A percentile compares a stretch with the other conserved stretches of the same genome.
Evolutionary conservation across 345 rosid genomes (phyloP).

Genomic region (Barbarea vulgaris): DNA sequence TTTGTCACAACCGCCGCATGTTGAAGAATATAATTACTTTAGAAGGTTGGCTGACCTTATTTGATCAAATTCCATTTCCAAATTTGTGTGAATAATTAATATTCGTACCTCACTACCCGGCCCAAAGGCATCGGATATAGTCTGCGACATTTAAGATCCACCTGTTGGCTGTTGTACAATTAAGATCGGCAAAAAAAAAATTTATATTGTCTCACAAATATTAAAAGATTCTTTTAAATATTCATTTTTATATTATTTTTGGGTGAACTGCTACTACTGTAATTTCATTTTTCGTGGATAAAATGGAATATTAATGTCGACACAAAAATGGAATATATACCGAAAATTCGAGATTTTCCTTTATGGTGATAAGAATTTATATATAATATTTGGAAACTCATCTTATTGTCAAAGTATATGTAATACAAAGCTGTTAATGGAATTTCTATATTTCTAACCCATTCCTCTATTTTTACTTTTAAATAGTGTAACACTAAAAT

Average conservation of each 20-base stretch:
- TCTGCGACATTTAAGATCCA: slow-evolving; percentile 1
- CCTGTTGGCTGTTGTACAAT: too few relatives aligned
- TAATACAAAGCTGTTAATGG: not conserved
- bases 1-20: slow-evolving; percentile 2
- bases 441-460: too few relatives aligned
- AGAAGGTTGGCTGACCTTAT: slow-evolving; percentile 22
- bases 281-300: not conserved
- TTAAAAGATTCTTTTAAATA: not conserved
- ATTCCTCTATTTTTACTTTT: too few relatives aligned
- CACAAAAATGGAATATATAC: not conserved
- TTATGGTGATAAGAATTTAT: not conserved
- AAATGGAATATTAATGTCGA: not conserved
- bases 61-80: slow-evolving; percentile 13
- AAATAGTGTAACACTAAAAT: too few relatives aligned
- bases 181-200: too few relatives aligned
- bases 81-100: slow-evolving; percentile 20
- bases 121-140: slow-evolving; percentile 9
- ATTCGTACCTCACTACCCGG: slow-evolving; percentile 29
- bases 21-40: slow-evolving; percentile 6
- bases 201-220: too few relatives aligned
- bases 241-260: not conserved
- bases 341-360: not conserved
- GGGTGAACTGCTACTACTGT: not conserved
- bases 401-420: not conserved
- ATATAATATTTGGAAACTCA: not conserved